Percentiles rank a stretch among this genome's conserved stretches.
These are phyloP conservation scores for Xylariales sp. DNA, from an alignment of 2,329 filamentous ascomycete genomes.

Conservation along the genomic window DNA sequence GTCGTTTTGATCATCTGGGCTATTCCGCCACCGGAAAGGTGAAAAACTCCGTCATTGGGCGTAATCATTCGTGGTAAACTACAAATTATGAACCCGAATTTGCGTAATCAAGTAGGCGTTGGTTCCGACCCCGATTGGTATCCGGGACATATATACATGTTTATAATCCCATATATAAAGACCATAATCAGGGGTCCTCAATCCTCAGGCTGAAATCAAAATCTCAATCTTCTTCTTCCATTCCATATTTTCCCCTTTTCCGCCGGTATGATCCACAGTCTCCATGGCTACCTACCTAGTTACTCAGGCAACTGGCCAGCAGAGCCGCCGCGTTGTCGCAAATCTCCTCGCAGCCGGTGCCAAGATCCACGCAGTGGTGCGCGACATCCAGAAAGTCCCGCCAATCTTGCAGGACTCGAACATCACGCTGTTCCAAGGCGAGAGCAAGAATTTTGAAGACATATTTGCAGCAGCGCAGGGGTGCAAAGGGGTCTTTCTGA, in stretches of 20 bases:
- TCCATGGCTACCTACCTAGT: slow-evolving; percentile 28
- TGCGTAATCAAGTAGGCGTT: too few species aligned
- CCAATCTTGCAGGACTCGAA: slow-evolving; percentile 15
- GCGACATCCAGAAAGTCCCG: slow-evolving; percentile 25
- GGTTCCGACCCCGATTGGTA: too few species aligned
- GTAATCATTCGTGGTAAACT: too few species aligned
- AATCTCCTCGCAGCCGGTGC: slow-evolving; percentile 27
- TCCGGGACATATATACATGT: too few species aligned
- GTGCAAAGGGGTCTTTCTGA: slow-evolving; percentile 22
- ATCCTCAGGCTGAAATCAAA: neutral
- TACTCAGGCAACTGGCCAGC: slow-evolving; percentile 29
- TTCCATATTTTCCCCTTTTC: neutral
- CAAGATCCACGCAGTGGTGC: slow-evolving; percentile 30
- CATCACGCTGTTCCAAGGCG: slow-evolving; percentile 30
- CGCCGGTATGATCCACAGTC: neutral
- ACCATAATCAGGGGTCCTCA: too few species aligned
- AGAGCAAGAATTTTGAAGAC: slow-evolving; percentile 25
- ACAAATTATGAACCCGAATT: too few species aligned
- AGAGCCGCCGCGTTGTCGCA: slow-evolving; percentile 23
- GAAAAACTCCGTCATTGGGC: too few species aligned
- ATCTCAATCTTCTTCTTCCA: neutral
- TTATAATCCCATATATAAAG: too few species aligned
- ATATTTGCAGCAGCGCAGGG: slow-evolving; percentile 27
- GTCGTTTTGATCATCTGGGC: too few species aligned
- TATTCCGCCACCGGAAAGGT: too few species aligned